These are phyloP conservation scores for Ustilago sp. DNA, from an alignment of 1,284 basidiomycete genomes.

Conservation along the genomic window DNA sequence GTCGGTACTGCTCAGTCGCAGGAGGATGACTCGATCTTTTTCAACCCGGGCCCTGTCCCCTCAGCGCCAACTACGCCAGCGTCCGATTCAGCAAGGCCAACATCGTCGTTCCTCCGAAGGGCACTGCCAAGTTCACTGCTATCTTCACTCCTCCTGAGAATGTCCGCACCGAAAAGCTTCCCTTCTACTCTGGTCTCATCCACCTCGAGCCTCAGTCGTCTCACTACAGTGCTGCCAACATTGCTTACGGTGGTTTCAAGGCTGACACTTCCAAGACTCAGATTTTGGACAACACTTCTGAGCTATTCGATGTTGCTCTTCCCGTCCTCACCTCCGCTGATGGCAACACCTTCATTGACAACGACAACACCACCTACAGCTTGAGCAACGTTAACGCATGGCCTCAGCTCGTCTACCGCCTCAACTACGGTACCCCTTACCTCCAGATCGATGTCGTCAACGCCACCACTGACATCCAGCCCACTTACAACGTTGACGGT, in stretches of 20 bases:
- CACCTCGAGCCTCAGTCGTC: constrained; percentile 69
- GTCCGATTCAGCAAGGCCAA: constrained; percentile 71
- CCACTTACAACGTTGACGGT: constrained; percentile 38
- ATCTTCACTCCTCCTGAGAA: constrained; percentile 72
- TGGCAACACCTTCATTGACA: constrained; percentile 38
- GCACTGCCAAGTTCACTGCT: constrained; percentile 65
- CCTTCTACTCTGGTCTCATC: constrained; percentile 76
- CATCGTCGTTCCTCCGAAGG: constrained; percentile 70
- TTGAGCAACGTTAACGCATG: constrained; percentile 26
- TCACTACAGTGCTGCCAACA: constrained; percentile 36
- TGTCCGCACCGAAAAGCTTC: constrained; percentile 73
- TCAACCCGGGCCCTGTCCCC: constrained; percentile 72
- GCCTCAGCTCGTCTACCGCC: constrained; percentile 49
- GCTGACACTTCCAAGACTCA: constrained; percentile 41
- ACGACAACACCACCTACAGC: constrained; percentile 35
- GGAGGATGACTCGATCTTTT: constrained; percentile 53
- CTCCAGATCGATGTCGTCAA: constrained; percentile 47
- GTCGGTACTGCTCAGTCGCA: constrained; percentile 67
- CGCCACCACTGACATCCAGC: constrained; percentile 35
- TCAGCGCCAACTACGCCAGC: constrained; percentile 71
- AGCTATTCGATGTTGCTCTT: constrained; percentile 45
- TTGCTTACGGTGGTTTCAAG: constrained; percentile 53
- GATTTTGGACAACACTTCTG: constrained; percentile 49
- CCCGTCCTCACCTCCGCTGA: constrained; percentile 42
- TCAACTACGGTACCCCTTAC: constrained; percentile 49